Percentiles rank a stretch among this genome's conserved stretches.
phyloP scores from a whole-genome alignment of 2,329 filamentous ascomycete genomes.

The Curvularia verruculosa region DNA sequence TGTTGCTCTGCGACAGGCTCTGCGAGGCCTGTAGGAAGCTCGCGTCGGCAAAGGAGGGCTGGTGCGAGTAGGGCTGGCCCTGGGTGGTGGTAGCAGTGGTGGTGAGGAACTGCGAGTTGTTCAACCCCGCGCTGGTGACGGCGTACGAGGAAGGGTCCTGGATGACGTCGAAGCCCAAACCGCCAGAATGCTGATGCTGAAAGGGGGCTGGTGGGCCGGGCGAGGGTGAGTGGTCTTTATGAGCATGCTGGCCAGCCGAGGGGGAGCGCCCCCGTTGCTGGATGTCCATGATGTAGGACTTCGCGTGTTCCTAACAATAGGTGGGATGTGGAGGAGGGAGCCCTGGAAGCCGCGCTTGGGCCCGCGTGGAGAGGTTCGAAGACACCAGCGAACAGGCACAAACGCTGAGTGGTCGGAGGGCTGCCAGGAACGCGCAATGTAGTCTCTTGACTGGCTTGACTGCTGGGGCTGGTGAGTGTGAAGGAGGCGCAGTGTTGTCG shows the following conservation, averaged over 20 bases:
- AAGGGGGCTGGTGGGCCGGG: conserved; percentile 64
- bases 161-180: conserved; percentile 44
- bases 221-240: conserved; percentile 73
- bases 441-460: conserved; percentile 21
- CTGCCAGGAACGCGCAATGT: conserved; percentile 27
- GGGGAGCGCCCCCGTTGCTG: conserved; percentile 66
- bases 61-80: conserved; percentile 51
- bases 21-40: conserved; percentile 49
- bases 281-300: conserved; percentile 57
- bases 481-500: conserved; percentile 36
- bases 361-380: conserved; percentile 14
- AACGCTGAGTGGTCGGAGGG: conserved; percentile 31
- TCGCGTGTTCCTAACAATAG: conserved; percentile 42
- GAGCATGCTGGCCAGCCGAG: conserved; percentile 62
- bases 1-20: conserved; percentile 63
- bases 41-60: conserved; percentile 50
- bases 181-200: conserved; percentile 60
- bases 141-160: conserved; percentile 53
- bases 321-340: conserved; percentile 20
- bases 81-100: conserved; percentile 54
- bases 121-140: conserved; percentile 46
- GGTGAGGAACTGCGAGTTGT: conserved; percentile 51
- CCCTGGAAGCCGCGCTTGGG: conserved; percentile 31
- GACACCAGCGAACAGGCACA: conserved; percentile 16
- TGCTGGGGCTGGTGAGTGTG: conserved; percentile 38